Base-by-base conservation (phyloP, 768 basidiomycete genomes). In the Asterophora parasitica region DNA sequence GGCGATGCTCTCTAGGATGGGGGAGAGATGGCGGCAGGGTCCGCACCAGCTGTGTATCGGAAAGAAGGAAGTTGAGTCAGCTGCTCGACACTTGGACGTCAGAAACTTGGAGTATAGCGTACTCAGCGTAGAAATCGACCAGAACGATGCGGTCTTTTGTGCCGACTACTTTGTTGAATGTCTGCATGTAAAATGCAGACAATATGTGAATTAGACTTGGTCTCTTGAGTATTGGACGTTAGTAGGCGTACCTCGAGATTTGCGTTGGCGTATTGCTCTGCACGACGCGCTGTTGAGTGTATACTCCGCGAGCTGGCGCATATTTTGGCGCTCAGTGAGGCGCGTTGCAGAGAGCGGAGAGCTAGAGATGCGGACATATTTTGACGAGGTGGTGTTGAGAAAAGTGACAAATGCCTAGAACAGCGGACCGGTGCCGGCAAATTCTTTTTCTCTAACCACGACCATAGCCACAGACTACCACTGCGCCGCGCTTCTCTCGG, bases 71-170 rank as follows among this genome's bases (percentile, higher is more conserved):
- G 20, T 39, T 13, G 23, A 12, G 23, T 30, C 3, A 39, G 20
- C n/a, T 39, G 6, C n/a, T n/a, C n/a, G 32, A 33, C 38, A 27
- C 23, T 12, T n/a, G n/a, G n/a, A n/a, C n/a, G 6, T 5, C 4
- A 11, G 38, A 13, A 4, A 20, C 4, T 23, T 4, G 4, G 23
- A 2, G 19, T 10, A 11, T 71, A 13, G 72, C 82, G 39, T 56
- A 88, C 88, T 88, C 79, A 39, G 88, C 88, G 60, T 88, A 85
- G 55, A 90, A 90, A 55, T 90, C 88, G 17, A 88, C 86, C 5
- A 90, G 66, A 34, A 85, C 76, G 19, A 85, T 64, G 40, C 78
- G 76, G 47, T 75, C 73, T 44, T 69, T 71, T 20, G 72, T 63
- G 1, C 59, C 58, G 10, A 62, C 58, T 38, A 68, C 63, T 51